A percentile compares a stretch with the other conserved stretches of the same genome.
Conservation (phyloP, 768 basidiomycete species). For the Leccinum incarnatum region DNA sequence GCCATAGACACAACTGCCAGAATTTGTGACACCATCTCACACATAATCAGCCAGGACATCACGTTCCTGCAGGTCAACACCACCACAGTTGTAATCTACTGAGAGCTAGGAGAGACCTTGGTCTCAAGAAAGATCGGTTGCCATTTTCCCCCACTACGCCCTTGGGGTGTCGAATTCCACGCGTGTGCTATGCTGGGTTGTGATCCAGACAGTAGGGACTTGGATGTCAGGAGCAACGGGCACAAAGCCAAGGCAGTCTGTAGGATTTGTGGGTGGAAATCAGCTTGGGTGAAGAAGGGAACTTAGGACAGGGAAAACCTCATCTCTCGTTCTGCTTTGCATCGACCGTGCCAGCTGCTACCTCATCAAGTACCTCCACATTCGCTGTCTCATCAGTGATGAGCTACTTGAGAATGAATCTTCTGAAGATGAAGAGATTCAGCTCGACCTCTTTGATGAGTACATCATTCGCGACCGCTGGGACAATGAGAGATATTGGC, state of each 20-base stretch:
- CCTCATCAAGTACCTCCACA: neutral
- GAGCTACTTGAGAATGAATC: neutral
- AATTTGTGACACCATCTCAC: too few relatives aligned
- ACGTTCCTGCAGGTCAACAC: too few relatives aligned
- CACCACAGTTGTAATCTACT: too few relatives aligned
- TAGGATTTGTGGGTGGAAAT: neutral
- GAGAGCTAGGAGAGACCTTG: too few relatives aligned
- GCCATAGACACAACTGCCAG: too few relatives aligned
- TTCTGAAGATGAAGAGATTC: too few relatives aligned
- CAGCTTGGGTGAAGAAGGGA: neutral
- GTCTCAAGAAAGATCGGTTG: too few relatives aligned
- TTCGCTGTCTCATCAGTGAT: neutral
- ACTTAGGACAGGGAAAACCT: neutral
- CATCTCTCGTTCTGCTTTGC: neutral
- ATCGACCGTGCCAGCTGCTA: neutral
- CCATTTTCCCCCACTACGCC: too few relatives aligned
- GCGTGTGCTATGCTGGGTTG: neutral
- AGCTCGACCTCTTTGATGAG: neutral
- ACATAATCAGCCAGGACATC: too few relatives aligned
- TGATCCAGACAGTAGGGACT: neutral
- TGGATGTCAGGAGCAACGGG: neutral
- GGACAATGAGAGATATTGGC: neutral
- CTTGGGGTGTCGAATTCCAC: neutral
- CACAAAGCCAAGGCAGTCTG: neutral
- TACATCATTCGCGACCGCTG: neutral